Evolutionary conservation across 148 eudicot genomes (phyloP).

Genomic region (Chenopodium suecicum): DNA sequence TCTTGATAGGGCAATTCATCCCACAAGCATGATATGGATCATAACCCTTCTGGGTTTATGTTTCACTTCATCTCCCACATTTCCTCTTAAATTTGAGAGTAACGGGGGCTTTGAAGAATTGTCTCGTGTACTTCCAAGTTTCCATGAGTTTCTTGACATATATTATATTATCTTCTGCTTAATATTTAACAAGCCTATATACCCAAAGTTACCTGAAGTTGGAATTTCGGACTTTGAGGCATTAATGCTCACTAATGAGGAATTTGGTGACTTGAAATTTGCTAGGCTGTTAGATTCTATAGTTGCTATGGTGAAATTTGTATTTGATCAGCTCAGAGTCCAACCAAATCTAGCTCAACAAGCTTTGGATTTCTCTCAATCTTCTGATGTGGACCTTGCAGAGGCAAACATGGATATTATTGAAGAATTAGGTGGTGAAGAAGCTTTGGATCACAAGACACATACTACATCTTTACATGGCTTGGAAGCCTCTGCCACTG

Average conservation of each 20-base stretch:
- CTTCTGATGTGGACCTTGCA: constrained; percentile 58
- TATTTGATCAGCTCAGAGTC: constrained; percentile 64
- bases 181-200: constrained; percentile 80
- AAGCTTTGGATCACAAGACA: constrained; percentile 67
- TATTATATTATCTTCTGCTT: constrained; percentile 82
- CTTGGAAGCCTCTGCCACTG: constrained; percentile 76
- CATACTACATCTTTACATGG: constrained; percentile 74
- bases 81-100: constrained; percentile 71
- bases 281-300: constrained; percentile 70
- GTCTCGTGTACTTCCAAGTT: constrained; percentile 71
- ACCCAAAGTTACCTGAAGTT: constrained; percentile 92
- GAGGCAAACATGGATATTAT: constrained; percentile 64
- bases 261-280: constrained; percentile 60
- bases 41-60: constrained; percentile 89
- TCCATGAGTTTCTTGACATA: constrained; percentile 81
- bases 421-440: constrained; percentile 85
- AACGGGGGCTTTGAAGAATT: constrained; percentile 84
- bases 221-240: constrained; percentile 87
- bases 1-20: constrained; percentile 92
- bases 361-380: constrained; percentile 56
- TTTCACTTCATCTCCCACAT: constrained; percentile 77
- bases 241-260: constrained; percentile 75
- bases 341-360: constrained; percentile 59
- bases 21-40: constrained; percentile 91
- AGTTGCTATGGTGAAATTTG: constrained; percentile 69